These are phyloP conservation scores for Dictyostelium brefeldianum DNA, from an alignment of 78 protist genomes.

Conservation along the genomic window DNA sequence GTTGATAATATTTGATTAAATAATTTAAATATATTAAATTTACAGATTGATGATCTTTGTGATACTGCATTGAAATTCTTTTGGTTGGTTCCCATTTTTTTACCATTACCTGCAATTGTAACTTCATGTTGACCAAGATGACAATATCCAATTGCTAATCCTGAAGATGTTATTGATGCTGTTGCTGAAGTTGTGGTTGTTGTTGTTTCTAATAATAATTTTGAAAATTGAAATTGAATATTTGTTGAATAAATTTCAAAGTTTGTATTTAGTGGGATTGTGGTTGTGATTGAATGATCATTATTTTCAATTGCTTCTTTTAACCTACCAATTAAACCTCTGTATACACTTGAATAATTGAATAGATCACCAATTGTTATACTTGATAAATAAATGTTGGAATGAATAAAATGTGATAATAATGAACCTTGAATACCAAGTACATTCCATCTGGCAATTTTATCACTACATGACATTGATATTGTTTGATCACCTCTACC, in stretches of 20 bases:
- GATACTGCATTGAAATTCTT: slow-evolving; percentile 64
- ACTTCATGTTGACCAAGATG: slow-evolving; percentile 43
- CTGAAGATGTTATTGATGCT: slow-evolving; percentile 20
- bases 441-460: slow-evolving; percentile 82
- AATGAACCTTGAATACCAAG: slow-evolving; percentile 87
- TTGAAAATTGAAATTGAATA: slow-evolving; percentile 16
- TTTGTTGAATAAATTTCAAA: neutral
- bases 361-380: slow-evolving; percentile 63
- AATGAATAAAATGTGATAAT: slow-evolving; percentile 36
- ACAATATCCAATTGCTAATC: slow-evolving; percentile 52
- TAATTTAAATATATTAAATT: slow-evolving; percentile 38
- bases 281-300: neutral
- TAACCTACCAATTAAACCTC: slow-evolving; percentile 41
- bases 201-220: slow-evolving; percentile 3
- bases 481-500: slow-evolving; percentile 87
- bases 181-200: too few relatives aligned
- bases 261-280: neutral
- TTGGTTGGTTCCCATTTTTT: slow-evolving; percentile 56
- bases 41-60: slow-evolving; percentile 59
- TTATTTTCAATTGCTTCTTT: neutral
- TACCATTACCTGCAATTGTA: slow-evolving; percentile 43
- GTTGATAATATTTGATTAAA: slow-evolving; percentile 5
- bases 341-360: slow-evolving; percentile 7
- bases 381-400: slow-evolving; percentile 24
- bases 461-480: slow-evolving; percentile 86